Base-by-base conservation (phyloP, 2,329 filamentous ascomycete genomes). In the Myriangium duriaei region DNA sequence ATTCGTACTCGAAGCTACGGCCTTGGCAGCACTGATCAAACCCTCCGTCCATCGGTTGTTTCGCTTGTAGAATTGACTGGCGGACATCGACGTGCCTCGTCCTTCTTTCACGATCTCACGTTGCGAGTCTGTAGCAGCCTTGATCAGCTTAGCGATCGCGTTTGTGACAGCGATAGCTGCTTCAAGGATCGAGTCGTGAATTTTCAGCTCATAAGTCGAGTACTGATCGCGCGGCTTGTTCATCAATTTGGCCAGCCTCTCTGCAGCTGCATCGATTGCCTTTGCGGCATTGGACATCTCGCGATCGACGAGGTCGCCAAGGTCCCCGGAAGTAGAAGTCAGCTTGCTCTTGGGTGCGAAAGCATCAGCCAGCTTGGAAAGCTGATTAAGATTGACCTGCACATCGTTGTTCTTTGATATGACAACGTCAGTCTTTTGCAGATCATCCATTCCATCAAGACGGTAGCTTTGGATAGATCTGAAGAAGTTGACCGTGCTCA, bases 31-130 rank as follows among this genome's bases (percentile, higher is more conserved):
- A 26, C 85, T 94, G 56, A 98, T 95, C 43, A 98, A 76, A 33
- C 91, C 91, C 56, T 98, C 91, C 0, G 91, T 98, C 91, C 91
- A 98, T 37, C 91, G 76, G 64, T 96, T 98, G 72, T 98, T 95
- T 69, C 96, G 96, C 73, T 96, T 96, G 77, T 98, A 98, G 61
- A 98, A 98, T 15, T 87, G 86, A 2, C 87, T 92, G 41, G 79
- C 75, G 31, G 85, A 92, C 36, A 59, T 55, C 9, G 83, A 84
- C 16, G 79, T 81, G 24, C 91, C 91, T 13, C 83, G 79, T 5
- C 91, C 91, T 45, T 93, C 85, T 47, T 86, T 79, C 30, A 98
- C 91, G 54, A 98, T 98, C 64, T 98, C 91, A 57, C 93, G 79
- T 58, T 98, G 91, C 2, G 88, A 92, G 12, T 73, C 77, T 0